A percentile compares a stretch with the other conserved stretches of the same genome.
phyloP scores from a whole-genome alignment of 768 basidiomycete genomes.

The Suillus subalutaceus region DNA sequence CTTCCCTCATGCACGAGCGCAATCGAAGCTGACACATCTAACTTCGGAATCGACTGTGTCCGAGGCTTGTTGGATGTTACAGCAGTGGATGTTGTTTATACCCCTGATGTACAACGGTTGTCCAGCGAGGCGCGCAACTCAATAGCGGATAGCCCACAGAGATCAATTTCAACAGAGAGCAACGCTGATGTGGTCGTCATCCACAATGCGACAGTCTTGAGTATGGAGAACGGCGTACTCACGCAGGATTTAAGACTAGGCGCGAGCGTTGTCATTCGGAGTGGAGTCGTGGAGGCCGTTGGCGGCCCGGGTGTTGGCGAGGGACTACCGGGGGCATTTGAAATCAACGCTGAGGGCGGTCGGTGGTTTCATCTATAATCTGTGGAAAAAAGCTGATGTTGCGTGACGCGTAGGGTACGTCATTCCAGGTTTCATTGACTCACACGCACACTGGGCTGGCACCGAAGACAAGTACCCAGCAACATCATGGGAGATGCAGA shows the following conservation, averaged over 20 bases:
- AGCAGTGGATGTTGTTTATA: conserved; percentile 59
- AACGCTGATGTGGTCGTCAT: conserved; percentile 53
- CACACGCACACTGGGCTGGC: conserved; percentile 76
- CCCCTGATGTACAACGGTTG: conserved; percentile 62
- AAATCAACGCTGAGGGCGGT: conserved; percentile 68
- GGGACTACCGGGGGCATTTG: conserved; percentile 42
- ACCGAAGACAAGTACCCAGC: conserved; percentile 56
- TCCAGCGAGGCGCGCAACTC: conserved; percentile 48
- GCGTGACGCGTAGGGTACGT: conserved; percentile 50
- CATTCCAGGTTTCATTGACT: conserved; percentile 74
- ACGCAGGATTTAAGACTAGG: conserved; percentile 52
- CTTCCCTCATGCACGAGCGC: conserved; percentile 50
- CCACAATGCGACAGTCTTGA: conserved; percentile 68
- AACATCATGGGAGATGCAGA: conserved; percentile 73
- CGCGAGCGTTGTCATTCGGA: conserved; percentile 55
- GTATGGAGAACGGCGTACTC: conserved; percentile 61
- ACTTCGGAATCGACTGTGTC: conserved; percentile 67
- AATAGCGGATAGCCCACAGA: conserved; percentile 1
- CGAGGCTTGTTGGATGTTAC: conserved; percentile 58
- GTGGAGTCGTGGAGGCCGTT: conserved; percentile 60
- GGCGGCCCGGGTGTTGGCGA: conserved; percentile 37
- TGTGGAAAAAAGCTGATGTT: not conserved
- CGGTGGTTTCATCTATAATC: conserved; percentile 17
- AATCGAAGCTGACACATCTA: conserved; percentile 50
- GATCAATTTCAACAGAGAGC: conserved; percentile 12